phyloP scores from a whole-genome alignment of 306 rosid species.

The Vigna angularis region DNA sequence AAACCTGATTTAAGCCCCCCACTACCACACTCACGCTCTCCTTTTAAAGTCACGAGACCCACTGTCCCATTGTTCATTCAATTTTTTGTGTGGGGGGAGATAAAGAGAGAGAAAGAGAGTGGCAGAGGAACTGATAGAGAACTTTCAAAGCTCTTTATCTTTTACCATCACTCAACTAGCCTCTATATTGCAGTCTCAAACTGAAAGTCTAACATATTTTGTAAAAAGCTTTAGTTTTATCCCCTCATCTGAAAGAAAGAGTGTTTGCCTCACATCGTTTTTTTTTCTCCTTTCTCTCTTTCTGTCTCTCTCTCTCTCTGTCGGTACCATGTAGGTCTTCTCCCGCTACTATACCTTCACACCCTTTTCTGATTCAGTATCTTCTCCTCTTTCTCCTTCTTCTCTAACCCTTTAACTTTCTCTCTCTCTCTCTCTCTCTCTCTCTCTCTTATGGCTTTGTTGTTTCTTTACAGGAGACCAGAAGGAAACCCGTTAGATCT shows the following conservation, averaged over 20 bases:
- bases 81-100: conserved; percentile 45
- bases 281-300: conserved; percentile 40
- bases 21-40: conserved; percentile 34
- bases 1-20: conserved; percentile 46
- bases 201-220: conserved; percentile 69
- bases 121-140: conserved; percentile 99
- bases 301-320: conserved; percentile 67
- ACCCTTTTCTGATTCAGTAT: conserved; percentile 23
- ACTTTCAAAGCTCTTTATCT: conserved; percentile 98
- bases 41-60: conserved; percentile 91
- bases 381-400: conserved; percentile 22
- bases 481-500: conserved; percentile 85
- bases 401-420: neutral
- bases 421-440: neutral
- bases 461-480: conserved; percentile 73
- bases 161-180: conserved; percentile 91
- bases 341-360: conserved; percentile 45
- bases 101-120: conserved; percentile 43
- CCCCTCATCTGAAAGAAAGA: conserved; percentile 54
- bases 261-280: conserved; percentile 43
- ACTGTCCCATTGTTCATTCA: conserved; percentile 72
- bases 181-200: conserved; percentile 85
- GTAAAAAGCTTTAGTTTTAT: conserved; percentile 48
- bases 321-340: conserved; percentile 90
- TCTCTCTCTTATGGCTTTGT: conserved; percentile 33